phyloP scores from a whole-genome alignment of 2,329 filamentous ascomycete species.

The Exophiala sp. region DNA sequence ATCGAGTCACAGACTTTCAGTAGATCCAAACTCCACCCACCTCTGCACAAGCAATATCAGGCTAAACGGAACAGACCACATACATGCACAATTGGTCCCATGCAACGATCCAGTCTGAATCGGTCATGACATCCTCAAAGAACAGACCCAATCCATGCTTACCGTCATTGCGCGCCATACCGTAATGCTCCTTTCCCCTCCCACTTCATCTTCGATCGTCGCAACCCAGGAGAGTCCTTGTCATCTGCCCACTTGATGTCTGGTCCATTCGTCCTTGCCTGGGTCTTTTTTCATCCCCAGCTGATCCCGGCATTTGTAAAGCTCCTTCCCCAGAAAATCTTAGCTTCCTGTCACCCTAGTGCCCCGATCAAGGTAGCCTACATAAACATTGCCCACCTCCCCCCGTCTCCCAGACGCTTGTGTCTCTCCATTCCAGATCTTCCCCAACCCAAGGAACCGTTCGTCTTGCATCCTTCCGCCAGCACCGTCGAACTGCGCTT shows the following conservation, averaged over 20 bases:
- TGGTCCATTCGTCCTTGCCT: not conserved
- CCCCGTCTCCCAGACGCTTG: not conserved
- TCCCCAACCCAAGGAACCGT: not conserved
- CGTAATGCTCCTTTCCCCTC: not conserved
- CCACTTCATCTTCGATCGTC: not conserved
- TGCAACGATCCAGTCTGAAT: not conserved
- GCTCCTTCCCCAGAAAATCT: conserved; percentile 6
- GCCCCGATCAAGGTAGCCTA: conserved; percentile 3
- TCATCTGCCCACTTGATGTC: conserved; percentile 7
- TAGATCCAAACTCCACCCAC: conserved; percentile 1
- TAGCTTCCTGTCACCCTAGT: not conserved
- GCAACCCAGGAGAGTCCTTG: not conserved
- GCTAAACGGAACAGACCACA: not conserved
- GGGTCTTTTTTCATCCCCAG: conserved; percentile 1
- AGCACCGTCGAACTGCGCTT: no score
- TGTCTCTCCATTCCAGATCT: not conserved
- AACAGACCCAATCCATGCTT: not conserved
- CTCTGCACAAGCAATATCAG: not conserved
- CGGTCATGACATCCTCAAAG: conserved; percentile 1
- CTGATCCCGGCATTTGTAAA: conserved; percentile 3
- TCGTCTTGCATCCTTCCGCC: no score
- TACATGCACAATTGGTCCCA: not conserved
- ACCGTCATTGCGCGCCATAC: not conserved
- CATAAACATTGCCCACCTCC: conserved; percentile 12
- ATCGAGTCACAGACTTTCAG: not conserved